Percentiles rank a stretch among this genome's conserved stretches.
These are phyloP conservation scores for Melanogaster broomeanus DNA, from an alignment of 768 basidiomycete genomes.

Conservation along the genomic window DNA sequence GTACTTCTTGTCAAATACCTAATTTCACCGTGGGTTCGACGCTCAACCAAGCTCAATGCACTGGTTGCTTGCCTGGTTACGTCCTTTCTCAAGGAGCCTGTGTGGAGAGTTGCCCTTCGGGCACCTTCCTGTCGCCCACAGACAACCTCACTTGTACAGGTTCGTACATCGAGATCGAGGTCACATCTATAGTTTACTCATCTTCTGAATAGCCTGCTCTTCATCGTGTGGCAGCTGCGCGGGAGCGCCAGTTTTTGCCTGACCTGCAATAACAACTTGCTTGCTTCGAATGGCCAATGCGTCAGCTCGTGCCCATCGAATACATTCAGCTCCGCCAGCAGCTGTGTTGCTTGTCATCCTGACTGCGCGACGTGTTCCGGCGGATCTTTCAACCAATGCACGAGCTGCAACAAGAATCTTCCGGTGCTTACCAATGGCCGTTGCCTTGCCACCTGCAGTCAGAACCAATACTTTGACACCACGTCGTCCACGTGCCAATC, in stretches of 20 bases:
- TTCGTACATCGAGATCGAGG: conserved; percentile 36
- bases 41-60: conserved; percentile 67
- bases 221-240: conserved; percentile 74
- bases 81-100: conserved; percentile 73
- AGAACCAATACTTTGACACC: conserved; percentile 71
- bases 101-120: conserved; percentile 67
- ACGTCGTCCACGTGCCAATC: conserved; percentile 63
- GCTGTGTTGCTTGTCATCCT: conserved; percentile 78
- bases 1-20: conserved; percentile 74
- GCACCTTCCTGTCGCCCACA: conserved; percentile 68
- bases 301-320: conserved; percentile 73
- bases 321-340: conserved; percentile 62
- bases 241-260: conserved; percentile 68
- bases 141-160: conserved; percentile 77
- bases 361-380: conserved; percentile 87
- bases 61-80: conserved; percentile 75
- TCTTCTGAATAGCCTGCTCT: conserved; percentile 55
- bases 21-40: conserved; percentile 72
- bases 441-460: conserved; percentile 76
- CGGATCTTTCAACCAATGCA: conserved; percentile 76
- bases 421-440: conserved; percentile 77
- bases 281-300: conserved; percentile 76
- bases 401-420: conserved; percentile 61
- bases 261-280: conserved; percentile 63
- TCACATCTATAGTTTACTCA: conserved; percentile 5